These are phyloP conservation scores for Elsinoe necatrix DNA, from an alignment of 2,329 filamentous ascomycete genomes.

Conservation along the genomic window DNA sequence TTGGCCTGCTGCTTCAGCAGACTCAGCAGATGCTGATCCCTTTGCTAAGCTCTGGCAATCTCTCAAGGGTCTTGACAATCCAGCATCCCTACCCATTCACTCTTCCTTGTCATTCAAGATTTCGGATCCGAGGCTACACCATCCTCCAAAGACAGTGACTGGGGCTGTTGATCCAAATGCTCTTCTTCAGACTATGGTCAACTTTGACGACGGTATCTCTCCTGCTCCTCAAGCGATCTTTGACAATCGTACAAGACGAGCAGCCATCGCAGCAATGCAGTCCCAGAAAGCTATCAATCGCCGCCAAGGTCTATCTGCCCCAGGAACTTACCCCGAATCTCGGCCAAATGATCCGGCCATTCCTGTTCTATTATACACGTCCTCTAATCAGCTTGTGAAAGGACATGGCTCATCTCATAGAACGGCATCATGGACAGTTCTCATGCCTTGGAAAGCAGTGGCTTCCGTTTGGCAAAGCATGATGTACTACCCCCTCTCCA, in stretches of 20 bases:
- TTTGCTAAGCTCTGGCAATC: conserved; percentile 36
- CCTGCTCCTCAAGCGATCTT: conserved; percentile 47
- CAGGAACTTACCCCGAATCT: conserved; percentile 54
- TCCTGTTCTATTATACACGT: conserved; percentile 61
- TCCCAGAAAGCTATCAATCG: conserved; percentile 74
- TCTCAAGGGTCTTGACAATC: conserved; percentile 55
- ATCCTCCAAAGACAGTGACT: conserved; percentile 56
- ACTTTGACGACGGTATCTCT: conserved; percentile 51
- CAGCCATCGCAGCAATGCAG: conserved; percentile 57
- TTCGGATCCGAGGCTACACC: conserved; percentile 69
- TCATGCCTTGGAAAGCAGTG: conserved; percentile 88
- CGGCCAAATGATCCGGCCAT: conserved; percentile 62
- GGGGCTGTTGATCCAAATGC: conserved; percentile 27
- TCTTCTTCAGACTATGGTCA: conserved; percentile 53
- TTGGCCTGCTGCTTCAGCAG: conserved; percentile 34
- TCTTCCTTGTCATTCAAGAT: conserved; percentile 64
- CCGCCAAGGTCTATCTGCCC: conserved; percentile 55
- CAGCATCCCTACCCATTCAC: conserved; percentile 60
- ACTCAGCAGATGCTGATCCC: conserved; percentile 27
- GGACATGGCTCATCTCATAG: conserved; percentile 19
- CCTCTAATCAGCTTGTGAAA: conserved; percentile 30
- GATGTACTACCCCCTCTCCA: conserved; percentile 71
- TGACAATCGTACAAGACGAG: conserved; percentile 56
- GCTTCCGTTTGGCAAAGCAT: conserved; percentile 76
- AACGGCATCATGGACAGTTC: conserved; percentile 69